Conservation (phyloP, 208 protist genomes). For the Acanthamoeba culbertsoni region DNA sequence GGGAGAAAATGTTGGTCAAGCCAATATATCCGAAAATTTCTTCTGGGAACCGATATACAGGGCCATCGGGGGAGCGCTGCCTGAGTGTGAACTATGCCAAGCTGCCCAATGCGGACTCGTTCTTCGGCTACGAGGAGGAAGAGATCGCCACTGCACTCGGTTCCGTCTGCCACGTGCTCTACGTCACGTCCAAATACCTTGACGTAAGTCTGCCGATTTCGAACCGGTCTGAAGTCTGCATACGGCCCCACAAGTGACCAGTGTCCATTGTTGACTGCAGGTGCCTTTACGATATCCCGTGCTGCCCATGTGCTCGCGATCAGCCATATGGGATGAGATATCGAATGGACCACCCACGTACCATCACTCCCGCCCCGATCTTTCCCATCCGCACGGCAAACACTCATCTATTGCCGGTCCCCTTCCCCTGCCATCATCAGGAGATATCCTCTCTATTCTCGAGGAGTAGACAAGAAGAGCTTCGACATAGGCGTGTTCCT, state of each 20-base stretch:
- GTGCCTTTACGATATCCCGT: slow-evolving; percentile 61
- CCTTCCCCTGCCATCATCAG: neutral
- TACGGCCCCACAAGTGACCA: neutral
- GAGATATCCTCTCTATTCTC: slow-evolving; percentile 52
- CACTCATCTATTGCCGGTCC: neutral
- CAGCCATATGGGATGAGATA: slow-evolving; percentile 55
- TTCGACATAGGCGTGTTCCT: slow-evolving; percentile 61
- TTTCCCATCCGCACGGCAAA: neutral
- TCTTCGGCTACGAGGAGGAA: slow-evolving; percentile 56
- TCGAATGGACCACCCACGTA: neutral
- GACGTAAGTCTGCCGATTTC: no score
- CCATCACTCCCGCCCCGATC: neutral
- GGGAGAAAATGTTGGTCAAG: no score
- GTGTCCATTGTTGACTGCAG: neutral
- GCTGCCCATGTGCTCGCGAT: slow-evolving; percentile 42
- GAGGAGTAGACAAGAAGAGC: slow-evolving; percentile 26
- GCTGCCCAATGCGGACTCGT: slow-evolving; percentile 38
- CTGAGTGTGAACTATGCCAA: neutral
- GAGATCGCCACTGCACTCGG: slow-evolving; percentile 54
- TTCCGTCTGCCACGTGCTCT: slow-evolving; percentile 29
- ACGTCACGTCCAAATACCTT: slow-evolving; percentile 50
- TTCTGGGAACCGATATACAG: no score
- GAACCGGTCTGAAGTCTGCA: no score
- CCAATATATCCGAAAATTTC: no score
- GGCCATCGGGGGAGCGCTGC: neutral